These are phyloP conservation scores for Stipa capillata DNA, from an alignment of 176 grass and related monocot species.

Conservation along the genomic window DNA sequence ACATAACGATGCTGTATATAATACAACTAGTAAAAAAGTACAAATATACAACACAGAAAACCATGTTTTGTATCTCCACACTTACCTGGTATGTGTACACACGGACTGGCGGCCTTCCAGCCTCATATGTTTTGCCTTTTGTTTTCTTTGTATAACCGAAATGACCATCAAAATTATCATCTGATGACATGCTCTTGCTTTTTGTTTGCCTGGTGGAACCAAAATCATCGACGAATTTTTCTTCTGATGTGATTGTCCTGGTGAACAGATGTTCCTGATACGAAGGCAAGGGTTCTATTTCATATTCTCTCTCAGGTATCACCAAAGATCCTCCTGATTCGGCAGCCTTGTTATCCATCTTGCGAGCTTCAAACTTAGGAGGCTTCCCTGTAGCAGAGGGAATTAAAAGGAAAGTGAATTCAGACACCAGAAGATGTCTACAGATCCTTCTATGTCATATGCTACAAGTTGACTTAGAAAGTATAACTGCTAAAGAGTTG, in stretches of 20 bases:
- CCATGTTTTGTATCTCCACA: conserved; percentile 1
- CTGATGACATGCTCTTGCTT: conserved; percentile 20
- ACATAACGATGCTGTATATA: not conserved
- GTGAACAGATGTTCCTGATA: conserved; percentile 29
- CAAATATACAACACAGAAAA: conserved; percentile 4
- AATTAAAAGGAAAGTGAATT: not conserved
- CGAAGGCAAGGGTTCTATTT: conserved; percentile 39
- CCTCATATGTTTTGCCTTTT: conserved; percentile 33
- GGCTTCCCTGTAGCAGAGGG: conserved; percentile 57
- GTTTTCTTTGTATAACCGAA: conserved; percentile 38
- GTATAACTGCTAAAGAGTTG: not conserved
- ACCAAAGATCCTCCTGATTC: conserved; percentile 31
- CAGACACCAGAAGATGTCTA: conserved; percentile 15
- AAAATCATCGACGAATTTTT: conserved; percentile 25
- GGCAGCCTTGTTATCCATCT: conserved; percentile 31
- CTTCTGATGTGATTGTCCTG: conserved; percentile 13
- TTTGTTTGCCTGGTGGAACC: conserved; percentile 29
- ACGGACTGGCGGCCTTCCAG: conserved; percentile 45
- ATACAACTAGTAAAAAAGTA: not conserved
- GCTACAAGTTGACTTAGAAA: not conserved
- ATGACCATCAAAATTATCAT: conserved; percentile 29
- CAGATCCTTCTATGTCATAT: not conserved
- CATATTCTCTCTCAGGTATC: conserved; percentile 39
- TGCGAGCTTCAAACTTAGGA: conserved; percentile 75
- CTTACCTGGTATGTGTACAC: conserved; percentile 80